Evolutionary conservation across 768 basidiomycete species (phyloP).

Genomic region (Hortiboletus campestris): DNA sequence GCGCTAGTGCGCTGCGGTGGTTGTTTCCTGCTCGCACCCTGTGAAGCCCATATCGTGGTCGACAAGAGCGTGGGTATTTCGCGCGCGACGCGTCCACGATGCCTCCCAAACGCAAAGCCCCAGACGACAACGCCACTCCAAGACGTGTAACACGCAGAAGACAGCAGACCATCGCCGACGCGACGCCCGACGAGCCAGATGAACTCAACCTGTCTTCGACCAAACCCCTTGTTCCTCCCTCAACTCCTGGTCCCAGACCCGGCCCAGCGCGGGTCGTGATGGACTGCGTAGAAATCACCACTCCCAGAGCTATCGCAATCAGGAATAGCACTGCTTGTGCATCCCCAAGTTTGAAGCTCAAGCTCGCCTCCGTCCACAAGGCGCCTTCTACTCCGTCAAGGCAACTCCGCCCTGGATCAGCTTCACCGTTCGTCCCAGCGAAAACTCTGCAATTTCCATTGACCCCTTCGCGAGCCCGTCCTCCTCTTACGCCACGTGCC

Average conservation of each 20-base stretch:
- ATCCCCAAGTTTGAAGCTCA: conserved; percentile 15
- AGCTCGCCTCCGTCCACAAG: background rate
- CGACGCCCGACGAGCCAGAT: conserved; percentile 21
- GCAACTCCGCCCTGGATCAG: background rate
- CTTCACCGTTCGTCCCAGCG: background rate
- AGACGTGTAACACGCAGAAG: conserved; percentile 36
- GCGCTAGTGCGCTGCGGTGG: conserved; percentile 2
- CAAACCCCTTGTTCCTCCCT: conserved; percentile 10
- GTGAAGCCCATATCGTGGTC: conserved; percentile 59
- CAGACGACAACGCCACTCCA: conserved; percentile 23
- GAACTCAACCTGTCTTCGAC: conserved; percentile 28
- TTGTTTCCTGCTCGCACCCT: conserved; percentile 38
- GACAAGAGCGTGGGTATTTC: conserved; percentile 10
- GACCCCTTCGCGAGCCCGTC: conserved; percentile 13
- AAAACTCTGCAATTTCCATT: conserved; percentile 10
- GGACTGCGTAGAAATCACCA: conserved; percentile 33
- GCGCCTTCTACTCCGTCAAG: conserved; percentile 24
- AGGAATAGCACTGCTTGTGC: background rate
- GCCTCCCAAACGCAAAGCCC: conserved; percentile 45
- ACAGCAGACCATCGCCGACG: conserved; percentile 1
- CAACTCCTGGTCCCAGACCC: conserved; percentile 23
- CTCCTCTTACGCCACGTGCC: conserved; percentile 13
- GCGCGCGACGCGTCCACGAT: conserved; percentile 27
- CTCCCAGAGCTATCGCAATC: conserved; percentile 17
- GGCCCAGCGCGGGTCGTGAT: conserved; percentile 24